Evolutionary conservation across 1,139 yeast species (phyloP).

Genomic region (Sugiyamaella japonica): DNA sequence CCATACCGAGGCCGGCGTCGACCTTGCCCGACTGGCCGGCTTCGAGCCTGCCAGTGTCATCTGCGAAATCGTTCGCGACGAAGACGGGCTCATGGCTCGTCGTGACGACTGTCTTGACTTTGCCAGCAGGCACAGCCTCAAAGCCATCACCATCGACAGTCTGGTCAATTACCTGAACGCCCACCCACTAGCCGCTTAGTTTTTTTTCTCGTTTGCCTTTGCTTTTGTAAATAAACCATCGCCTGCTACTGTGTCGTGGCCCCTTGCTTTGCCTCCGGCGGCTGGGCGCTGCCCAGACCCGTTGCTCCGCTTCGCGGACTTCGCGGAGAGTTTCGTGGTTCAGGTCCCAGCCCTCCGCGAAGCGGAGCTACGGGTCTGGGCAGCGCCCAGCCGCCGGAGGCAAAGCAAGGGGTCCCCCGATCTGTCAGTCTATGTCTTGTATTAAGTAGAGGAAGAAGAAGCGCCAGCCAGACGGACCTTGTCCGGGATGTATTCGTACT

Average conservation of each 20-base stretch:
- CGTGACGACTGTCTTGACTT: constrained; percentile 79
- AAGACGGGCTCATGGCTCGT: constrained; percentile 96
- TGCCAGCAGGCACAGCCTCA: constrained; percentile 60
- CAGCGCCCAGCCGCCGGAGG: constrained; percentile 7
- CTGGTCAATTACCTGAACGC: constrained; percentile 51
- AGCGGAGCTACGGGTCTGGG: constrained; percentile 5
- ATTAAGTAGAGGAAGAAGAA: neutral
- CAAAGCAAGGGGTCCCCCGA: neutral
- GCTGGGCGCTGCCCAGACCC: neutral
- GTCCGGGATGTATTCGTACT: constrained; percentile 64
- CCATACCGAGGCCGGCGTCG: constrained; percentile 98
- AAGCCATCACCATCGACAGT: constrained; percentile 79
- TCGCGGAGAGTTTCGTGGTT: neutral
- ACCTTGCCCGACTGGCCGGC: constrained; percentile 74
- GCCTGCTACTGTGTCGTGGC: neutral
- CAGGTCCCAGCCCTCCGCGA: neutral
- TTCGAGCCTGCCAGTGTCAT: constrained; percentile 87
- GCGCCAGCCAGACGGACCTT: constrained; percentile 3
- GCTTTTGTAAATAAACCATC: constrained; percentile 6
- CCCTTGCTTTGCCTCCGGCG: neutral
- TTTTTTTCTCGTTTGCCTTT: too few species aligned
- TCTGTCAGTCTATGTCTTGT: neutral
- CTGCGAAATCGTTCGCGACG: constrained; percentile 90
- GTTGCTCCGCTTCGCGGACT: neutral
- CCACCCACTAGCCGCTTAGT: neutral